phyloP scores from a whole-genome alignment of 2,329 filamentous ascomycete species.

The Stagonosporopsis vannaccii region DNA sequence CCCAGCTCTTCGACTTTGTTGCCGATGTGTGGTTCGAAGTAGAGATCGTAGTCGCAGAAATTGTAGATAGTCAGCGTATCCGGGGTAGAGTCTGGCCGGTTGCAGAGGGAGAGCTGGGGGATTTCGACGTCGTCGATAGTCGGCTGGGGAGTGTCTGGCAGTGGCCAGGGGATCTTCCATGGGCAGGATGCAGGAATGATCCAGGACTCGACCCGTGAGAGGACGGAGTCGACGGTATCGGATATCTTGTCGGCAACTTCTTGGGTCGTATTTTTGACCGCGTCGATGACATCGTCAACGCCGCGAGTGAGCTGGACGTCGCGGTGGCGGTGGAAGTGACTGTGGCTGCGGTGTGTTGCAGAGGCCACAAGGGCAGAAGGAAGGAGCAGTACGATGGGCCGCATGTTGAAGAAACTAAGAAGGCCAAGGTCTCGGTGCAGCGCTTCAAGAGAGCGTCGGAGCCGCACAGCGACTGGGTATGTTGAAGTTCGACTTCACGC shows the following conservation, averaged over 20 bases:
- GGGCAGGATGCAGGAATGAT: slow-evolving; percentile 16
- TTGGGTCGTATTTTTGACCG: slow-evolving; percentile 11
- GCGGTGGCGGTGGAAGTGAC: slow-evolving; percentile 4
- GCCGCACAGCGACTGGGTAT: slow-evolving; percentile 13
- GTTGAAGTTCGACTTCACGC: slow-evolving; percentile 3
- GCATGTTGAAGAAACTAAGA: not conserved
- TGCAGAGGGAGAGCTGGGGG: slow-evolving; percentile 24
- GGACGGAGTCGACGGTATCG: slow-evolving; percentile 10
- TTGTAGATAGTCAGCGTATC: slow-evolving; percentile 26
- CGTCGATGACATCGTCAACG: slow-evolving; percentile 5
- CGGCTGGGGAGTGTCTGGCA: slow-evolving; percentile 20
- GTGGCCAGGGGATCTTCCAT: slow-evolving; percentile 20
- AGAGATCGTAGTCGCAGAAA: slow-evolving; percentile 29
- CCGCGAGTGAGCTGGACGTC: slow-evolving; percentile 7
- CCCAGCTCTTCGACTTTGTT: slow-evolving; percentile 4
- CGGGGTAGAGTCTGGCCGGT: slow-evolving; percentile 9
- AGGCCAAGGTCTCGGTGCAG: not conserved
- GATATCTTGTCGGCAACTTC: slow-evolving; percentile 7
- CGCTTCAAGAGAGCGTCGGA: slow-evolving; percentile 5
- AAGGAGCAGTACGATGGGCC: slow-evolving; percentile 1
- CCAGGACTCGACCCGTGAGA: slow-evolving; percentile 15
- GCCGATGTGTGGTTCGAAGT: slow-evolving; percentile 20
- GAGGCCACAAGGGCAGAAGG: slow-evolving; percentile 5
- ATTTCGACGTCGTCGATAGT: slow-evolving; percentile 13
- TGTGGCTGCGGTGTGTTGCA: slow-evolving; percentile 5